Base-by-base conservation (phyloP, 495 filamentous ascomycete genomes). In the Neurospora sp. region DNA sequence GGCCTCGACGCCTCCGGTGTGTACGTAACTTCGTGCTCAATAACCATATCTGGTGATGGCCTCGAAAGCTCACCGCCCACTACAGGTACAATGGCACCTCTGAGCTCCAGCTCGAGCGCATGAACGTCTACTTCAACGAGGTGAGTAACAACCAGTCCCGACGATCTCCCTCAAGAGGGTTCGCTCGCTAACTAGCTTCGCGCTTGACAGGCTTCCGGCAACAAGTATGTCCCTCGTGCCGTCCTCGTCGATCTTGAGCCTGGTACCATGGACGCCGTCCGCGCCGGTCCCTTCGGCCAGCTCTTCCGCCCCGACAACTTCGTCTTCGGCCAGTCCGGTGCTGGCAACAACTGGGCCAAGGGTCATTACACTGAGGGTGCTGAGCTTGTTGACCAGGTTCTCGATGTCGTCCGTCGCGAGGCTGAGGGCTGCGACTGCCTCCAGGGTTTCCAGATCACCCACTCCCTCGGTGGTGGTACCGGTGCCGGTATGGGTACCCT, bases 61-160 rank as follows among this genome's bases (percentile, higher is more conserved):
- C 28, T 70, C 73, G 69, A 71, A 71, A 62, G 77, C 79, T 84
- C 74, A 83, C 77, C 72, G 74, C 77, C 74, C n/a, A 10, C 73
- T 59, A 80, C 78, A 98, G 95, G 73, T 98, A 98, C 89, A 95
- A 94, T 85, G 96, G 96, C 79, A 92, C 93, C 76, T 98, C 95
- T 71, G 96, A 98, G 85, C 94, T 99, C 82, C 96, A 99, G 89
- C 89, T 98, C 74, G 96, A 99, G 91, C 95, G 96, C 81, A 97
- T 99, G 95, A 99, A 94, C 87, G 96, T 99, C 84, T 99, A 99
- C 91, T 99, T 99, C 90, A 99, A 98, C 87, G 93, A 98, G 92
- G 95, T 97, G 83, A 72, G 87, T 77, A 43, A 74, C 70, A 78
- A 39, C 59, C 40, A 34, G 43, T 9, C 70, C 7, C 13, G 11